Base-by-base conservation (phyloP, 306 rosid species). In the Vigna nakashimae region DNA sequence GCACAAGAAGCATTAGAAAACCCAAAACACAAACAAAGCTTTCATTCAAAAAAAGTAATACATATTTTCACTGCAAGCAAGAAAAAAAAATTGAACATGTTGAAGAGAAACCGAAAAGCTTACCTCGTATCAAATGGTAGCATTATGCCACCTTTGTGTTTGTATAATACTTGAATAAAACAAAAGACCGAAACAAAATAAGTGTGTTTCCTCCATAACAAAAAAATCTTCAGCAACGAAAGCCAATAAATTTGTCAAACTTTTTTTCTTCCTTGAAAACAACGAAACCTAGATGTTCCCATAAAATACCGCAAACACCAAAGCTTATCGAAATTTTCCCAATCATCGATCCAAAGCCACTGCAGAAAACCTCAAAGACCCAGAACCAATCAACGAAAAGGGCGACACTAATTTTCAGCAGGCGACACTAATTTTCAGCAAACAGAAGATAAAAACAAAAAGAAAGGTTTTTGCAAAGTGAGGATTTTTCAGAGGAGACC, bases 321-420 rank as follows among this genome's bases (percentile, higher is more conserved):
- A 20, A 76, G 66, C 81, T 22, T 58, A 73, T 69, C 43, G 10
- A 36, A 28, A 62, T 69, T 70, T 71, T 66, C 30, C 73, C 70
- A 87, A 77, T 80, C 65, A 69, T 75, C 85, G 95, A 92, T 92
- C 93, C 84, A 42, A 68, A 74, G 65, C 75, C 70, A 70, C 76
- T 42, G 68, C 26, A 42, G 55, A 82, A 78, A 82, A 76, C 52
- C 75, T 14, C 28, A 38, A 70, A 69, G 18, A 74, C 75, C 80
- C 82, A 68, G 15, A 63, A 72, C 77, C 57, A 86, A 91, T 73
- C 79, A 82, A 71, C n/a, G 30, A 18, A 18, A 18, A 18, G 76
- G 80, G 85, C 30, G 73, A 67, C 87, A 43, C 11, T 22, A 38
- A 77, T 63, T 55, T 77, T 70, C 60, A 24, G 68, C 73, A 20